Percentiles rank a stretch among this genome's conserved stretches.
Evolutionary conservation across 2,329 filamentous ascomycete genomes (phyloP).

Genomic region (Lachnellula hyalina): DNA sequence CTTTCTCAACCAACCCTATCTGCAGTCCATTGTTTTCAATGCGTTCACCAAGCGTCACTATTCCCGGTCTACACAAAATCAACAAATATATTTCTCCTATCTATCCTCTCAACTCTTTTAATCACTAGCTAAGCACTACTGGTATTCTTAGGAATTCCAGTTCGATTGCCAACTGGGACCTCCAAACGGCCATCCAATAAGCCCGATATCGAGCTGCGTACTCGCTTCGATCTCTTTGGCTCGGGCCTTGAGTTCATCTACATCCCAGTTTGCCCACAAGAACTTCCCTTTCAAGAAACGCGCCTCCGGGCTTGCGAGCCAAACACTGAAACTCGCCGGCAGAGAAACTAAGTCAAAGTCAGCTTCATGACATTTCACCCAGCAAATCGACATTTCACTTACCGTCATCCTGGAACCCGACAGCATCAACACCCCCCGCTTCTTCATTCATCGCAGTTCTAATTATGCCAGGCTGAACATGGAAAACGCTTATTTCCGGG

Average conservation of each 20-base stretch:
- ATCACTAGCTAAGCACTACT: too few relatives aligned
- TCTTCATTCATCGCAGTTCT: conserved; percentile 29
- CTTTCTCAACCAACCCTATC: too few relatives aligned
- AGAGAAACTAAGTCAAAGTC: conserved; percentile 20
- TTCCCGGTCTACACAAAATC: too few relatives aligned
- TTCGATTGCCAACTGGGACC: not conserved
- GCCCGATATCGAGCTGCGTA: conserved; percentile 13
- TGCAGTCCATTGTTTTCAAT: too few relatives aligned
- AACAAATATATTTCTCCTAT: too few relatives aligned
- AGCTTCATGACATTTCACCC: conserved; percentile 9
- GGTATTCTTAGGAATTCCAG: too few relatives aligned
- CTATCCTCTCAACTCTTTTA: too few relatives aligned
- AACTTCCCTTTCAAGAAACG: conserved; percentile 42
- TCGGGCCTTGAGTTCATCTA: conserved; percentile 41
- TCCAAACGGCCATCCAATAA: conserved; percentile 20
- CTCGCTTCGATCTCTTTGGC: conserved; percentile 25
- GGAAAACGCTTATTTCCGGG: conserved; percentile 29
- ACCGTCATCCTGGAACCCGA: conserved; percentile 29
- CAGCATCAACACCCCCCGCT: conserved; percentile 18
- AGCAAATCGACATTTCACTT: conserved; percentile 12
- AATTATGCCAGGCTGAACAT: conserved; percentile 32
- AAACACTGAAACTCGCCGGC: conserved; percentile 21
- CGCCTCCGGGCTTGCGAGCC: conserved; percentile 35
- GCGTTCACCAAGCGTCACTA: too few relatives aligned
- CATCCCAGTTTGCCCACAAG: conserved; percentile 47